phyloP scores from a whole-genome alignment of 305 asterid species.

The Rubia peregrina region DNA sequence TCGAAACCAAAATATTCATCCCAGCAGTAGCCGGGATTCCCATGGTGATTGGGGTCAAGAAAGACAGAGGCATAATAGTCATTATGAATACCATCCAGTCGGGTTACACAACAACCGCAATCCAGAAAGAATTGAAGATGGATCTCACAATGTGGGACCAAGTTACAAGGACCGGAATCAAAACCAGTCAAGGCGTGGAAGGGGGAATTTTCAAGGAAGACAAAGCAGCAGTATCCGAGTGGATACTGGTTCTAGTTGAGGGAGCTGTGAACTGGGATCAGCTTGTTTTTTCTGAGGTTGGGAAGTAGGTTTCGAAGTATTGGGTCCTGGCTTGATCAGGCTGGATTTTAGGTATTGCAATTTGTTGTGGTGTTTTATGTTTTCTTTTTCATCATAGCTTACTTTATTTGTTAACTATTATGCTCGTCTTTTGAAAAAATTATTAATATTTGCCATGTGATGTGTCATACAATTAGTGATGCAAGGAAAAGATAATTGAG shows the following conservation, averaged over 20 bases:
- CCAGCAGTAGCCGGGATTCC: slow-evolving; percentile 45
- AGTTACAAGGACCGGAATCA: slow-evolving; percentile 68
- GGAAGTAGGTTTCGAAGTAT: slow-evolving; percentile 23
- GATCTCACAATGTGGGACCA: slow-evolving; percentile 30
- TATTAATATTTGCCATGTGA: not conserved
- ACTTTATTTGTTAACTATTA: not conserved
- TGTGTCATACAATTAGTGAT: not conserved
- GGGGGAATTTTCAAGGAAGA: slow-evolving; percentile 44
- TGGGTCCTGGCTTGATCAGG: slow-evolving; percentile 31
- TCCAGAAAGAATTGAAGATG: slow-evolving; percentile 45
- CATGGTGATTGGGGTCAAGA: slow-evolving; percentile 65
- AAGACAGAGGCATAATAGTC: slow-evolving; percentile 50
- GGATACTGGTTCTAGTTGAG: slow-evolving; percentile 40
- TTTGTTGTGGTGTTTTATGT: not conserved
- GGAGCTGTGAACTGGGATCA: slow-evolving; percentile 24
- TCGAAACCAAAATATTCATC: slow-evolving; percentile 45
- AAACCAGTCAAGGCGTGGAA: slow-evolving; percentile 52
- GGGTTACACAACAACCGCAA: slow-evolving; percentile 48
- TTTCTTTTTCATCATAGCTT: not conserved
- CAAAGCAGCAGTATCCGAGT: slow-evolving; percentile 36
- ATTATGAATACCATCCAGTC: slow-evolving; percentile 83
- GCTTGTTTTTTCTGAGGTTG: slow-evolving; percentile 19
- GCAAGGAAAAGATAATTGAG: not conserved
- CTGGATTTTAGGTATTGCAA: slow-evolving; percentile 28
- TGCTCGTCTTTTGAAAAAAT: not conserved